Percentiles rank a stretch among this genome's conserved stretches.
Evolutionary conservation across 2,329 filamentous ascomycete species (phyloP).

Genomic region (Colletotrichum musae): DNA sequence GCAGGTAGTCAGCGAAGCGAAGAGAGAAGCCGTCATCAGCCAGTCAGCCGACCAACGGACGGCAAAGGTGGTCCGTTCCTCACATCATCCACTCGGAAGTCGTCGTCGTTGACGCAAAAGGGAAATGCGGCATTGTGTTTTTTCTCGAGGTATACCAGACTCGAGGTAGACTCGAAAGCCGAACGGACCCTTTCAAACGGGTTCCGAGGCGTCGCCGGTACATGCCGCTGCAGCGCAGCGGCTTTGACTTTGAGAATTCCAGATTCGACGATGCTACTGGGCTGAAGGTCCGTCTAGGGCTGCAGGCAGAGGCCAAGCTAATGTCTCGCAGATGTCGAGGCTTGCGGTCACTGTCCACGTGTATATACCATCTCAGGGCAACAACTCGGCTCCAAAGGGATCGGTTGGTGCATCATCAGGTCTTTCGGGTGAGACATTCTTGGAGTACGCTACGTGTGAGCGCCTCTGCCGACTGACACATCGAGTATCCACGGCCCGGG

Average conservation of each 20-base stretch:
- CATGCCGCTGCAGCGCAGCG: slow-evolving; percentile 7
- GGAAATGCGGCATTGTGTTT: not conserved
- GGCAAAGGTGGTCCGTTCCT: not conserved
- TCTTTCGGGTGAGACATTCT: slow-evolving; percentile 1
- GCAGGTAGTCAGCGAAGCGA: slow-evolving; percentile 9
- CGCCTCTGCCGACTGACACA: not conserved
- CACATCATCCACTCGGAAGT: not conserved
- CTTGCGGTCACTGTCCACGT: not conserved
- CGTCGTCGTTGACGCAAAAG: not conserved
- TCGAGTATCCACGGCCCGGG: not conserved
- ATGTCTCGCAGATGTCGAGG: not conserved
- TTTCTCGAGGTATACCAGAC: too few relatives aligned
- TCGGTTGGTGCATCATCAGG: not conserved
- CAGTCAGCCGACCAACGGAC: not conserved
- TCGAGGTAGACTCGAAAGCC: not conserved
- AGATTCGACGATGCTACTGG: not conserved
- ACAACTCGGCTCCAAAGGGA: too few relatives aligned
- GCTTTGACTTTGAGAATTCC: slow-evolving; percentile 1
- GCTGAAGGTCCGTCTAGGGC: too few relatives aligned
- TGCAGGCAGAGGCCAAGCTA: too few relatives aligned
- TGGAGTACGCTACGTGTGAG: not conserved
- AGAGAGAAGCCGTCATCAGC: not conserved
- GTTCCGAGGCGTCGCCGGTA: not conserved
- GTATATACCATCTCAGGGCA: not conserved
- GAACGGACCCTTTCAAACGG: too few relatives aligned